These are phyloP conservation scores for Eutrema heterophyllum DNA, from an alignment of 345 rosid species.

Conservation along the genomic window DNA sequence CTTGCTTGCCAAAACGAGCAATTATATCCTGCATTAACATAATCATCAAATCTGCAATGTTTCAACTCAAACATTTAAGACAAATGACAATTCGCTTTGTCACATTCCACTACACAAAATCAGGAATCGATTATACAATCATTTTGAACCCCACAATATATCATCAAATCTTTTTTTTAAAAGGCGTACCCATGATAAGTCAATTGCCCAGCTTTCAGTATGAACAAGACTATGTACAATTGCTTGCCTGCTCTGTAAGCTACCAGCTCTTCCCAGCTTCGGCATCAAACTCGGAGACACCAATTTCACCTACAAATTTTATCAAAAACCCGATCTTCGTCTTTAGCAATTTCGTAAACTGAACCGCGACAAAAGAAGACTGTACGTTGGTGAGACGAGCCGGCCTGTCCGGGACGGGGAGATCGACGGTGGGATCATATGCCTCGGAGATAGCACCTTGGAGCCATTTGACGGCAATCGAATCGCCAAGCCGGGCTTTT, in stretches of 20 bases:
- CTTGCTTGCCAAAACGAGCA: conserved; percentile 87
- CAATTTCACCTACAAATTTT: conserved; percentile 53
- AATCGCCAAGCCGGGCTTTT: conserved; percentile 74
- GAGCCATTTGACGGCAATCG: conserved; percentile 70
- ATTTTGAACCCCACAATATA: no score
- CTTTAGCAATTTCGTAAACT: conserved; percentile 16
- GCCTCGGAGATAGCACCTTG: conserved; percentile 55
- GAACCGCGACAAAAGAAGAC: neutral
- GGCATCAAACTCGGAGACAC: conserved; percentile 90
- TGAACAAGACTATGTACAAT: conserved; percentile 89
- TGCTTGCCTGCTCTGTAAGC: conserved; percentile 89
- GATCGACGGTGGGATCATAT: conserved; percentile 45
- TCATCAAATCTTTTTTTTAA: neutral
- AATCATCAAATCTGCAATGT: neutral
- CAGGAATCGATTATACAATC: no score
- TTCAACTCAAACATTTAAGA: no score
- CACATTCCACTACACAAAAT: no score
- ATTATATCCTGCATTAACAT: conserved; percentile 61
- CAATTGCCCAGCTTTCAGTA: conserved; percentile 93
- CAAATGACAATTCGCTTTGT: no score
- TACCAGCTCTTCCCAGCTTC: conserved; percentile 88
- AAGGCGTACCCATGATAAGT: conserved; percentile 71
- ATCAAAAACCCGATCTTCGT: neutral
- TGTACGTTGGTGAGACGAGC: conserved; percentile 66
- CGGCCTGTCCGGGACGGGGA: conserved; percentile 66